These are phyloP conservation scores for Raffaelea albimanens DNA, from an alignment of 2,329 filamentous ascomycete species.

Conservation along the genomic window DNA sequence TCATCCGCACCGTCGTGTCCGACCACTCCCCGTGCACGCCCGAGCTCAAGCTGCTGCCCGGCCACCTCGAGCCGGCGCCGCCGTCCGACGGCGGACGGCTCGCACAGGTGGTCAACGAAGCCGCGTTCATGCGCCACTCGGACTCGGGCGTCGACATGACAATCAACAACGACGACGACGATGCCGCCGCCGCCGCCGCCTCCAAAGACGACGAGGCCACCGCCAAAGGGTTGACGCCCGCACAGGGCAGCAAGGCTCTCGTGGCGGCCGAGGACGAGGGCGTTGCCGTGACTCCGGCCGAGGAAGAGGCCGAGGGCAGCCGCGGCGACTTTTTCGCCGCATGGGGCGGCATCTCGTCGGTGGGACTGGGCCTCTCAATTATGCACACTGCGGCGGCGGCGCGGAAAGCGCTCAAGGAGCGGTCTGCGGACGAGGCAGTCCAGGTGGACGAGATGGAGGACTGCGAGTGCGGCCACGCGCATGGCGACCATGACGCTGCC, in stretches of 20 bases:
- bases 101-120: slow-evolving; percentile 11
- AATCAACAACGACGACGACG: slow-evolving; percentile 19
- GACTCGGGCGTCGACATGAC: slow-evolving; percentile 46
- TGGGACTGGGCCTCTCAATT: slow-evolving; percentile 86
- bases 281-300: slow-evolving; percentile 5
- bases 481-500: too few species aligned
- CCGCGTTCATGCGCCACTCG: slow-evolving; percentile 30
- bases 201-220: slow-evolving; percentile 19
- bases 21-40: slow-evolving; percentile 97
- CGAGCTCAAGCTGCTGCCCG: slow-evolving; percentile 78
- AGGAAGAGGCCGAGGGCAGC: not conserved
- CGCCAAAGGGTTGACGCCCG: not conserved
- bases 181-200: slow-evolving; percentile 8
- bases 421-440: slow-evolving; percentile 6
- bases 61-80: slow-evolving; percentile 39
- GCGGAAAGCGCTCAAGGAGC: slow-evolving; percentile 15
- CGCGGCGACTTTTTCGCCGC: slow-evolving; percentile 85
- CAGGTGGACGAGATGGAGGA: too few species aligned
- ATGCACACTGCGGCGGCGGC: slow-evolving; percentile 68
- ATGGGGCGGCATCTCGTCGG: slow-evolving; percentile 93
- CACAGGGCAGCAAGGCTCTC: not conserved
- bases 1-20: slow-evolving; percentile 85
- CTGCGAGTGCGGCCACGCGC: too few species aligned
- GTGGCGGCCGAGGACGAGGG: slow-evolving; percentile 12
- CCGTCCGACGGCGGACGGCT: not conserved